Evolutionary conservation across 2,329 filamentous ascomycete genomes (phyloP), one percentile per base, ranked within the genome.

Genomic region (Fusarium sp.): DNA sequence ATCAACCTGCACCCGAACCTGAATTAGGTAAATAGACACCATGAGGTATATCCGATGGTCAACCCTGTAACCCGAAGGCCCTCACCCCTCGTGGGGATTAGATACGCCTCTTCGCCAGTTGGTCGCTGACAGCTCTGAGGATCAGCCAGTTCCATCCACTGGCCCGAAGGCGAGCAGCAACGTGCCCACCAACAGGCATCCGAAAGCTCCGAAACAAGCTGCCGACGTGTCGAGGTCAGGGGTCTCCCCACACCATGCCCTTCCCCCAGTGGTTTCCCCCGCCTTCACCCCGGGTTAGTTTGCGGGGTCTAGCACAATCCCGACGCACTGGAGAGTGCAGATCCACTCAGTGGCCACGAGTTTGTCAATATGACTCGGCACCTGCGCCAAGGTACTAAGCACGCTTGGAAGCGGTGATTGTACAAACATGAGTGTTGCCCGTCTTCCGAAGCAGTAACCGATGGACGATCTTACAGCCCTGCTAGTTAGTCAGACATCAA

Each of bases 321-420:
- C 29, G 29, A 35, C n/a, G 18, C n/a, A 13, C 57, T n/a, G 57
- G 36, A 45, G 25, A 20, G 14, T 2, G 38, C 29, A 61, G 40
- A 47, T 47, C 40, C 58, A 47, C 38, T 25, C 14, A 25, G 18
- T 33, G 40, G 42, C 38, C 18, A 35, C 27, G 38, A 20, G 25
- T 61, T 61, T 50, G 58, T 50, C 42, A 61, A 47, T 47, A 45
- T 47, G 59, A 35, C 59, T 50, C 40, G 47, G 18, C 25, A 31
- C 11, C 22, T 47, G 11, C 22, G 40, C 59, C 36, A 60, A 42
- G 25, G 31, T 27, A 31, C 25, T 35, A 25, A 62, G 27, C n/a
- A 42, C n/a, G 40, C n/a, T 42, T 42, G 10, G 42, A 36, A n/a
- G 18, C 22, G 40, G n/a, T 25, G 20, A 35, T 25, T 9, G 27